These are phyloP conservation scores for Chenopodium album DNA, from an alignment of 148 eudicot genomes.

Conservation along the genomic window DNA sequence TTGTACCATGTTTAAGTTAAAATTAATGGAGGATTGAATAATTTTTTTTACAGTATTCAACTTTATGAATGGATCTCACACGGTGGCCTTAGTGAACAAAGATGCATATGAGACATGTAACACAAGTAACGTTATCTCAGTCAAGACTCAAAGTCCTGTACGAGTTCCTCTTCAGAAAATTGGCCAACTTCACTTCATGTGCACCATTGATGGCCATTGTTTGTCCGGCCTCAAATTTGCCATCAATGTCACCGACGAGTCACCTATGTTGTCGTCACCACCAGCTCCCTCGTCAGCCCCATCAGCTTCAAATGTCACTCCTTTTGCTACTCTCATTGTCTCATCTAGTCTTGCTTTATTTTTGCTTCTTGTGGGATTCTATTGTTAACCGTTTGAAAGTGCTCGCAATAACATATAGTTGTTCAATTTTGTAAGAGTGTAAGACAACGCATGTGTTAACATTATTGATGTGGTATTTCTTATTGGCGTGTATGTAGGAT, in stretches of 20 bases:
- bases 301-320: neutral
- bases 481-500: too few relatives aligned
- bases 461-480: too few relatives aligned
- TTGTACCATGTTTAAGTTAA: too few relatives aligned
- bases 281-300: neutral
- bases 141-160: neutral
- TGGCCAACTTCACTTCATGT: constrained; percentile 13
- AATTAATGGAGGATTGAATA: too few relatives aligned
- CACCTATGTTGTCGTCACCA: neutral
- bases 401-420: too few relatives aligned
- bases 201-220: constrained; percentile 7
- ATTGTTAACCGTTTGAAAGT: neutral
- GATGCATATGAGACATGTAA: constrained; percentile 9
- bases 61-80: constrained; percentile 7
- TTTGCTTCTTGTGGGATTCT: neutral
- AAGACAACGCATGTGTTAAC: too few relatives aligned
- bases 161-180: neutral
- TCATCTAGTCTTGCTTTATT: neutral
- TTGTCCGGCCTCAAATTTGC: neutral
- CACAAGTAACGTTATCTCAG: neutral
- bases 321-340: neutral
- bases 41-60: constrained; percentile 10
- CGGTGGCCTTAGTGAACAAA: constrained; percentile 11
- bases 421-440: too few relatives aligned
- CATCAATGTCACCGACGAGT: neutral